Base-by-base conservation (phyloP, 1,139 yeast species). In the Pichia sp. region DNA sequence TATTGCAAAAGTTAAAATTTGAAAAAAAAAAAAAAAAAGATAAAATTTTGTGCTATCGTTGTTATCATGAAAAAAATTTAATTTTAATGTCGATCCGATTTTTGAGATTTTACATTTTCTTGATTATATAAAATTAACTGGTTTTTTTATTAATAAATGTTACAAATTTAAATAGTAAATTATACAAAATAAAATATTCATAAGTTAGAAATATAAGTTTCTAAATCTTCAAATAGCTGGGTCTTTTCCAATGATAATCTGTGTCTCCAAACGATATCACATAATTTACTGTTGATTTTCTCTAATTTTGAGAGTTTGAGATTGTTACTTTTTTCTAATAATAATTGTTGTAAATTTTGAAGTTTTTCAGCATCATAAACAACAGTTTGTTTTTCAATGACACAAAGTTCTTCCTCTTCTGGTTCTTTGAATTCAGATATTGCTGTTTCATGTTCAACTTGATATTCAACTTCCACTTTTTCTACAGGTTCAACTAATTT, bases 241-340 rank as follows among this genome's bases (percentile, higher is more conserved):
- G 72, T 64, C 51, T 88, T 80, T 56, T 88, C 77, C 86, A 95
- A 80, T 6, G 64, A 60, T 38, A 68, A 62, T 41, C 95, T 70
- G 49, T 76, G 75, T 10, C 67, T 63, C 96, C 96, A 91, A 3
- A 85, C 70, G 13, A 80, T 68, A 39, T 84, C 91, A 67, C 85
- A 77, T 37, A 88, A 60, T 35, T 72, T 69, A 5, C 97, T 80
- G 67, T 82, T 81, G 13, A 81, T 62, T 37, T 75, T 75, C 61
- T 91, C 96, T 30, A 91, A 66, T 46, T 72, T 68, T 44, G 85
- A 94, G n/a, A 91, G 69, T 4, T 78, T 74, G 48, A 68, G 70
- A 18, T 67, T 68, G 13, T 64, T 67, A 0, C 94, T 76, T 18
- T 50, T 51, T 0, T 42, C 40, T 10, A 69, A 59, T 7, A 80